Base-by-base conservation (phyloP, 2,329 filamentous ascomycete genomes). In the Sarocladium strictum region DNA sequence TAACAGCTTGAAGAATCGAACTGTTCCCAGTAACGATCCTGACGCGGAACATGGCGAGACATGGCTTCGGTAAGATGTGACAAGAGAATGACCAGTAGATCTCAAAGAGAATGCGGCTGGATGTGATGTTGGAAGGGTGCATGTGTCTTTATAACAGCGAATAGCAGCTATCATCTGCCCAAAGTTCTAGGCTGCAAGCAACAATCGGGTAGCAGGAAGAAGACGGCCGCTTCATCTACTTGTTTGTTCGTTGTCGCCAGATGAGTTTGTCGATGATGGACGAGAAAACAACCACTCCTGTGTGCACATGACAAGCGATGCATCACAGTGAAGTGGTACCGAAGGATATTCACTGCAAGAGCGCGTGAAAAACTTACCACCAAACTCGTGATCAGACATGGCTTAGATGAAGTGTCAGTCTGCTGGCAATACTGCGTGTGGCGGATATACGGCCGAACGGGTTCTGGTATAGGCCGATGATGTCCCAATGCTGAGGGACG, bases 351-450 rank as follows among this genome's bases (percentile, higher is more conserved):
- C 19, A n/a, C 15, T 38, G 15, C 15, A 38, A 38, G 9, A 38
- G 35, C 7, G 5, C 14, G 15, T 7, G 35, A 38, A 3, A 4
- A 27, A 72, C 81, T 71, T 65, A 84, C 83, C 78, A 70, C 76
- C 78, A 72, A 85, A 83, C 67, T 86, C 83, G 68, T 84, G 79
- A 63, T 86, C 83, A 55, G 83, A 86, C 83, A 86, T 86, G 58
- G 45, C 71, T 62, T n/a, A n/a, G n/a, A n/a, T n/a, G n/a, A n/a
- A n/a, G n/a, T n/a, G n/a, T n/a, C n/a, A n/a, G n/a, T n/a, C n/a
- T n/a, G n/a, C n/a, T n/a, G n/a, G n/a, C n/a, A n/a, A n/a, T n/a
- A n/a, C n/a, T n/a, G n/a, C n/a, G n/a, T n/a, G n/a, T n/a, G n/a
- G n/a, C n/a, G n/a, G n/a, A n/a, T n/a, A n/a, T n/a, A n/a, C n/a